phyloP scores from a whole-genome alignment of 2,329 filamentous ascomycete species.

The Fusarium papillatum region DNA sequence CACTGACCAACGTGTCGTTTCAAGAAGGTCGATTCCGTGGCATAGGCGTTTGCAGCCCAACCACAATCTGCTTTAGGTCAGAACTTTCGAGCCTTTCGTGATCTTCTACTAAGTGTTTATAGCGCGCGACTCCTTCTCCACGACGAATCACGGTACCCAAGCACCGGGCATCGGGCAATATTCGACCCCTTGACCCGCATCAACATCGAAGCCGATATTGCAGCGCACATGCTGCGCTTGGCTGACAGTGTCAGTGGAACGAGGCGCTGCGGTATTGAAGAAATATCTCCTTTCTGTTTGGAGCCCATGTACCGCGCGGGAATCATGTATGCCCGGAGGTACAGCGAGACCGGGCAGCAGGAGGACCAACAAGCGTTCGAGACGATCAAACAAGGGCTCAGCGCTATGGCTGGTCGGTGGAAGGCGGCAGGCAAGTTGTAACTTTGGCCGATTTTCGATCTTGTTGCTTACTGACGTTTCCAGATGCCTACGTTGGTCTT shows the following conservation, averaged over 20 bases:
- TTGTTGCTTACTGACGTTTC: background rate
- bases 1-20: background rate
- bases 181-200: background rate
- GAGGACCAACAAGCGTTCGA: background rate
- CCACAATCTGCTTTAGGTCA: conserved; percentile 3
- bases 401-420: background rate
- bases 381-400: background rate
- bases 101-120: background rate
- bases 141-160: background rate
- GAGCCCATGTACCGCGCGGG: conserved; percentile 1
- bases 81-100: background rate
- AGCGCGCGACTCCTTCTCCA: background rate
- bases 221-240: background rate
- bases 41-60: conserved; percentile 1
- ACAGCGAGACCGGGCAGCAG: background rate
- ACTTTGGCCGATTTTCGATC: background rate
- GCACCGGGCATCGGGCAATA: background rate
- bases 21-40: background rate
- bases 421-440: background rate
- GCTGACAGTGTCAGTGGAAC: background rate
- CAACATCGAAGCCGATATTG: background rate
- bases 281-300: background rate
- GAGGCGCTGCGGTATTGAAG: background rate
- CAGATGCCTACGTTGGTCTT: background rate
- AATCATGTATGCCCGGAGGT: background rate